Base-by-base conservation (phyloP, 805 yeast species). In the Wilhelminamyces savonicus region DNA sequence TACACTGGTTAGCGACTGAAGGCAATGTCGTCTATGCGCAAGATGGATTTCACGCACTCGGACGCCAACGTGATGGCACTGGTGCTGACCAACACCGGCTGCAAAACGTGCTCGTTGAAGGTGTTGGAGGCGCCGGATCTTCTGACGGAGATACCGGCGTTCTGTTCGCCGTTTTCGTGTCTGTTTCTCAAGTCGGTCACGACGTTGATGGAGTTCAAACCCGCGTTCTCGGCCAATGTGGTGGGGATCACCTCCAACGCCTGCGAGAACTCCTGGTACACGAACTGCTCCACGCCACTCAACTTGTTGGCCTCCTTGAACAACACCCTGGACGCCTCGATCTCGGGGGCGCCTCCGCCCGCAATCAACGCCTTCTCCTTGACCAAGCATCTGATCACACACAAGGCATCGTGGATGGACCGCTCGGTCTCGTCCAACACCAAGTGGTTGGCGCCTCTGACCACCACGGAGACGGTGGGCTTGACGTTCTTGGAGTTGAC, bases 271-370 rank as follows among this genome's bases (percentile, higher is more conserved):
- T 88, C 96, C 51, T 78, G 80, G 77, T 84, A 88, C 45, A 94
- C 88, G 40, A 85, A 76, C 32, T 90, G 88, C 56, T 87, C 94
- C 8, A 85, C 83, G 29, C 97, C 97, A 13, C 83, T 73, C 42
- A 82, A 66, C 30, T 74, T 63, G 40, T 77, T 70, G 18, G 94
- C 71, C 55, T 86, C 94, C 43, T 75, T 77, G 44, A 73, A 64
- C 42, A 87, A 62, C 10, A 74, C 73, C 40, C 90, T 75, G 8
- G 95, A 76, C 6, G 85, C 79, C 65, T 88, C 96, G 41, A 87
- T 77, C 61, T 87, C 97, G 26, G 97, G 95, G 5, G 98, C 97
- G 48, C 97, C 98, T 40, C 98, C 99, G 47, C 99, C 99, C 10
- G 97, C 96, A 62, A 92, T 87, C 52, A 83, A 66, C 1, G 88